Evolutionary conservation across 306 rosid genomes (phyloP), one percentile per base, ranked within the genome.

Genomic region (Carpinus fangiana): DNA sequence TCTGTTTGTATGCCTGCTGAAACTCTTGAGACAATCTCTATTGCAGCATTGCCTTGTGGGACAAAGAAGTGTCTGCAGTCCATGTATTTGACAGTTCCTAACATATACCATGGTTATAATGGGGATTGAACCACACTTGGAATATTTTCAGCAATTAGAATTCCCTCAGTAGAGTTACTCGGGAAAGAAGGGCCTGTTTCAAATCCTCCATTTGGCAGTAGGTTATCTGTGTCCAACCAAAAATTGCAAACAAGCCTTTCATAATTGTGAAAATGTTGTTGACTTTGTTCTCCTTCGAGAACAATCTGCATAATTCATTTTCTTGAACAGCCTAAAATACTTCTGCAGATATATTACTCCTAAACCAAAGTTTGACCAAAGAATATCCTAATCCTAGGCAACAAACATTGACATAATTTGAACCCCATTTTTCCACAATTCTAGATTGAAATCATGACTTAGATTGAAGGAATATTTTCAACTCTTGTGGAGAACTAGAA

Each of bases 41-140:
- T 41, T 34, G 88, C 85, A 55, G 85, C 78, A 50, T 81, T 72
- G 43, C 85, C 88, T 74, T 74, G 78, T 26, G 83, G 85, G 56
- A 81, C 79, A 66, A 78, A 73, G 64, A 81, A 85, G 76, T 81
- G 81, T 52, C 74, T 56, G 45, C 83, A 78, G 64, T 75, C 80
- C 55, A 78, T 61, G 72, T 78, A 85, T 74, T 70, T 69, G 45
- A 78, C 85, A 36, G 73, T 85, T 47, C 83, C 83, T 23, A 65
- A n/a, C 4, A 81, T 59, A 46, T 76, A 28, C 85, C 85, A 85
- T 17, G 5, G 78, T 34, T 2, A 56, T 52, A 81, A 31, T 41
- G 88, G 83, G 36, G 88, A 85, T 45, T 62, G 81, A 48, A 72
- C 9, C 12, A 73, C 70, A 70, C 78, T 85, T 12, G 73, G 78